Conservation (phyloP, 306 rosid species). For the Pterocarpus macrocarpus region DNA sequence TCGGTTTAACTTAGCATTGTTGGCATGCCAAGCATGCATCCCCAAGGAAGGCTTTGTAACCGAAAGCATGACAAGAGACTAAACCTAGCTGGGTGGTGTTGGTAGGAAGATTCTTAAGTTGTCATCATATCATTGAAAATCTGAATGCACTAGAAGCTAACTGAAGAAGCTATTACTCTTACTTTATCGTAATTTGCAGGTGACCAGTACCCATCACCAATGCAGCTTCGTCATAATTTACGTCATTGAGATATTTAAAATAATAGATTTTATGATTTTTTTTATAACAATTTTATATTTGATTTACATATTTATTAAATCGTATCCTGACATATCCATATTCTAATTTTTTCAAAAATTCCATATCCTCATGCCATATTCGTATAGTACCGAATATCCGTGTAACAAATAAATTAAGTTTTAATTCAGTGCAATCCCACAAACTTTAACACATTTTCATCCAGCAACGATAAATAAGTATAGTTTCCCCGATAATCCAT, state of each 20-base stretch:
- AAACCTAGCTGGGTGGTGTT: too few relatives aligned
- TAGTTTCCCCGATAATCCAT: background rate
- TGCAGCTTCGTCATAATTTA: slow-evolving; percentile 14
- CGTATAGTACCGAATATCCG: too few relatives aligned
- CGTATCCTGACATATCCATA: too few relatives aligned
- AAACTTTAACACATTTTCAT: background rate
- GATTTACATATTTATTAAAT: too few relatives aligned
- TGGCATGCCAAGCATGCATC: too few relatives aligned
- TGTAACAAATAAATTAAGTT: background rate
- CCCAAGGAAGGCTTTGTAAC: too few relatives aligned
- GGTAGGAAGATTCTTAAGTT: too few relatives aligned
- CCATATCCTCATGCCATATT: rapidly evolving
- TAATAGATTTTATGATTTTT: too few relatives aligned
- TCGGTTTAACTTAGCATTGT: background rate
- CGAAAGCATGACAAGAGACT: background rate
- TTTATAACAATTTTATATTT: too few relatives aligned
- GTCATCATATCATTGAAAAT: background rate
- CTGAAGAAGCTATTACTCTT: too few relatives aligned
- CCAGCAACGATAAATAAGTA: background rate
- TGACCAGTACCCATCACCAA: background rate
- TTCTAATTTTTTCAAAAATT: too few relatives aligned
- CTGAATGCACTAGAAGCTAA: background rate
- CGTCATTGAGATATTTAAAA: background rate
- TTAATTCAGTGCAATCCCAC: background rate
- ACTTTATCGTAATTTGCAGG: too few relatives aligned